These are phyloP conservation scores for Teunomyces tritomae DNA, from an alignment of 805 yeast genomes.

Conservation along the genomic window DNA sequence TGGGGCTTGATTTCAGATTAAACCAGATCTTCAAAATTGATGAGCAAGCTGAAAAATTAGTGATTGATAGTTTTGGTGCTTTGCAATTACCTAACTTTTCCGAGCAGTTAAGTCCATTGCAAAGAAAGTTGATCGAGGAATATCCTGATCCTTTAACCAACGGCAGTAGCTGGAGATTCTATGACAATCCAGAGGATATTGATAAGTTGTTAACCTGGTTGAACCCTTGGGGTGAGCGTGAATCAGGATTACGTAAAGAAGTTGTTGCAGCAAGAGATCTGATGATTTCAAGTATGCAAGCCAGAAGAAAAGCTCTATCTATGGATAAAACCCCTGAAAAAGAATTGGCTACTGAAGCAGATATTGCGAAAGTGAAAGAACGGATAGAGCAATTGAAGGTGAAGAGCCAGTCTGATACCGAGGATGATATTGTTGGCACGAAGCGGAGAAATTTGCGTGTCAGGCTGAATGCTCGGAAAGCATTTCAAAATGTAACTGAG, in stretches of 20 bases:
- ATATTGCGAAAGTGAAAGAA: constrained; percentile 33
- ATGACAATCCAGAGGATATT: constrained; percentile 60
- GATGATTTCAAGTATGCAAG: constrained; percentile 51
- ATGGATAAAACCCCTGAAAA: constrained; percentile 40
- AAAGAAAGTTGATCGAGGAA: constrained; percentile 70
- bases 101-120: constrained; percentile 30
- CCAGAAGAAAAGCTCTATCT: constrained; percentile 56
- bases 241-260: constrained; percentile 63
- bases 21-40: constrained; percentile 14
- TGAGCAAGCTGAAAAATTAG: constrained; percentile 12
- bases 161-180: constrained; percentile 64
- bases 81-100: constrained; percentile 6
- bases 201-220: constrained; percentile 61
- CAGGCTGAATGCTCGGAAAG: neutral
- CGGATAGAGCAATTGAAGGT: constrained; percentile 15
- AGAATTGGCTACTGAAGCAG: constrained; percentile 36
- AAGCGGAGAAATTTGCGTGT: constrained; percentile 30
- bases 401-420: constrained; percentile 35
- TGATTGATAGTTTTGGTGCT: constrained; percentile 39
- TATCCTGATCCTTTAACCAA: constrained; percentile 52
- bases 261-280: constrained; percentile 50
- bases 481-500: constrained; percentile 16
- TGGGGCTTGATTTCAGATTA: constrained; percentile 26
- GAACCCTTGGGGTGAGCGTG: constrained; percentile 73
- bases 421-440: constrained; percentile 16